phyloP scores from a whole-genome alignment of 23 red algal species.

The Gracilaria vermiculophylla region DNA sequence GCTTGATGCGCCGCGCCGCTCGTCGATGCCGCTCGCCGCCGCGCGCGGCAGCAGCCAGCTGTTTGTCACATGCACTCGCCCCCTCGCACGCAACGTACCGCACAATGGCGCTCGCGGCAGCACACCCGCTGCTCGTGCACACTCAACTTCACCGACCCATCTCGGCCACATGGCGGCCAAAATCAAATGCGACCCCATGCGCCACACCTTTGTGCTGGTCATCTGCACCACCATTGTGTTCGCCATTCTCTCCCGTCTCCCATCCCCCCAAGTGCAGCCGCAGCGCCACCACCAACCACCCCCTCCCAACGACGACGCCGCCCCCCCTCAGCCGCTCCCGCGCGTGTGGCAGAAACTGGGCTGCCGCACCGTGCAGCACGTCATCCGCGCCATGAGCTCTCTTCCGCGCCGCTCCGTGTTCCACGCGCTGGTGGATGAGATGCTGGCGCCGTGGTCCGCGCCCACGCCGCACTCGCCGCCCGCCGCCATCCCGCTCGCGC shows the following conservation, averaged over 20 bases:
- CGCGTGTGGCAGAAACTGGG: constrained; percentile 24
- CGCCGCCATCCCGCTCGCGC: constrained; percentile 1
- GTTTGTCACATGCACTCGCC: no score
- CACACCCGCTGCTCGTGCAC: no score
- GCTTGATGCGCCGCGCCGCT: no score
- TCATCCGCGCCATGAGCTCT: not conserved
- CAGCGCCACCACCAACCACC: not conserved
- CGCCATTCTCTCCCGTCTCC: not conserved
- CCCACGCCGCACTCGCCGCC: not conserved
- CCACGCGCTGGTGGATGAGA: constrained; percentile 40
- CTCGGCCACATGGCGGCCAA: no score
- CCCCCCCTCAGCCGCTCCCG: not conserved
- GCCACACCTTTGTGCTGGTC: constrained; percentile 12
- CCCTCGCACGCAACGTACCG: no score
- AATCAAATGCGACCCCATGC: constrained; percentile 9
- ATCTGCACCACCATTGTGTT: not conserved
- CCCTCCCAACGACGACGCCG: not conserved
- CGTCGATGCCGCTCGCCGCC: no score
- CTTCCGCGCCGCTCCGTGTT: not conserved
- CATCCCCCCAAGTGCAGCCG: not conserved
- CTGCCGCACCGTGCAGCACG: not conserved
- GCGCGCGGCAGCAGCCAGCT: no score
- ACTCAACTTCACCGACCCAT: no score
- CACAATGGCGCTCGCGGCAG: no score
- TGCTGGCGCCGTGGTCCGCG: constrained; percentile 61